A percentile compares a stretch with the other conserved stretches of the same genome.
These are phyloP conservation scores for Skeletonema grethae DNA, from an alignment of 108 stramenopile species.

Conservation along the genomic window DNA sequence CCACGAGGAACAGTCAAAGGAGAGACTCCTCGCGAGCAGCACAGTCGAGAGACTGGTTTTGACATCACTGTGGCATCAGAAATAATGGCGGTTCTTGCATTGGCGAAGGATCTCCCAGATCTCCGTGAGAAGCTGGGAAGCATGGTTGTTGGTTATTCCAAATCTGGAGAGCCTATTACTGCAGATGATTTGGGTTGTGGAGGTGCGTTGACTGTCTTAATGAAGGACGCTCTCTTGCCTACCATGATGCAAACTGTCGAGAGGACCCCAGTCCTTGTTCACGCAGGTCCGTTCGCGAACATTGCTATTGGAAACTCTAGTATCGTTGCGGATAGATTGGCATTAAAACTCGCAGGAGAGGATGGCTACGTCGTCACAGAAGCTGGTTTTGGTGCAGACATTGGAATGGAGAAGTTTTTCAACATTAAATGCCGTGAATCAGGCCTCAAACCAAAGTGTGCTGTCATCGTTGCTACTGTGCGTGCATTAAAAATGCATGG, in stretches of 20 bases:
- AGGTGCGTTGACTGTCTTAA: slow-evolving; percentile 95
- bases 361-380: slow-evolving; percentile 98
- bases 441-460: slow-evolving; percentile 91
- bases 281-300: slow-evolving; percentile 97
- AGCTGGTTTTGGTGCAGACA: slow-evolving; percentile 98
- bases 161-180: slow-evolving; percentile 74
- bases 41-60: slow-evolving; percentile 89
- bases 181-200: slow-evolving; percentile 98
- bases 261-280: slow-evolving; percentile 95
- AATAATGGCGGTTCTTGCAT: slow-evolving; percentile 97
- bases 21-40: slow-evolving; percentile 59
- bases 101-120: slow-evolving; percentile 89
- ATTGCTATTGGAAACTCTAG: slow-evolving; percentile 97
- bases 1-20: slow-evolving; percentile 52
- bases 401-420: slow-evolving; percentile 99
- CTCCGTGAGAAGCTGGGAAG: slow-evolving; percentile 90
- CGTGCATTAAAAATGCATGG: slow-evolving; percentile 99
- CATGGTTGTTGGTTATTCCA: slow-evolving; percentile 93
- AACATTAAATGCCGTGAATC: slow-evolving; percentile 97
- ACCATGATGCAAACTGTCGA: slow-evolving; percentile 99
- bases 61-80: slow-evolving; percentile 99
- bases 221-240: slow-evolving; percentile 96
- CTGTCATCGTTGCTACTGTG: slow-evolving; percentile 98
- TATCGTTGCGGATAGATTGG: slow-evolving; percentile 96
- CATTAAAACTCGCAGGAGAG: slow-evolving; percentile 87